phyloP scores from a whole-genome alignment of 306 rosid species.

The Glycine latifolia region DNA sequence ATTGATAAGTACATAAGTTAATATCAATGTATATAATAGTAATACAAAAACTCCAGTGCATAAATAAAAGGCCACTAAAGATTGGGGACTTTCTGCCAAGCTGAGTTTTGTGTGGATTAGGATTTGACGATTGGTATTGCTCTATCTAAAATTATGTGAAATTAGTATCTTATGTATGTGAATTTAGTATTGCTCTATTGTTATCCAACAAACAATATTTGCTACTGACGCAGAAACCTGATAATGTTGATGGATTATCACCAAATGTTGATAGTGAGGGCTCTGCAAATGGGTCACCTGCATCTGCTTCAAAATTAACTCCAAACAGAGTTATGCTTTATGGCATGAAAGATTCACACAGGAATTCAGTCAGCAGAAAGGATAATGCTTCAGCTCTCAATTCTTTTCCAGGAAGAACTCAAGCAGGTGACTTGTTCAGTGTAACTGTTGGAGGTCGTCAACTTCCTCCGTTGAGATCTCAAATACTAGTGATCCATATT shows the following conservation, averaged over 20 bases:
- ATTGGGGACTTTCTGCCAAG: slow-evolving; percentile 13
- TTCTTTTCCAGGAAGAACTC: slow-evolving; percentile 73
- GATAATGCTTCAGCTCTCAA: slow-evolving; percentile 63
- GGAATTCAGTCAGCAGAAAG: slow-evolving; percentile 71
- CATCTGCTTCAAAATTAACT: slow-evolving; percentile 61
- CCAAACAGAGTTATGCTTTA: slow-evolving; percentile 55
- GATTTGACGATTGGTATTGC: neutral
- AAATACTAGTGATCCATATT: slow-evolving; percentile 26
- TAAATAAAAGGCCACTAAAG: neutral
- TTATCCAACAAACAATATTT: slow-evolving; percentile 31
- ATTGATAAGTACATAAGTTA: neutral
- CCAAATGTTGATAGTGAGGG: slow-evolving; percentile 65
- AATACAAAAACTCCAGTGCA: slow-evolving; percentile 8
- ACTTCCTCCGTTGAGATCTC: slow-evolving; percentile 71
- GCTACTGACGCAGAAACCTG: slow-evolving; percentile 71
- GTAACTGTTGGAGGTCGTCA: slow-evolving; percentile 60
- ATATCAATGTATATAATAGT: neutral
- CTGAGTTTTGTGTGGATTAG: slow-evolving; percentile 33
- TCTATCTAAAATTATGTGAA: slow-evolving; percentile 7
- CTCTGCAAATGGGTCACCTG: slow-evolving; percentile 71
- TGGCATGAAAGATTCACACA: slow-evolving; percentile 68
- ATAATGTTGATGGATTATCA: slow-evolving; percentile 59
- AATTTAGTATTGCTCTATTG: neutral
- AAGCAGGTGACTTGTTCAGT: slow-evolving; percentile 88
- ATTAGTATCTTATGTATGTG: slow-evolving; percentile 12